phyloP scores from a whole-genome alignment of 2,329 filamentous ascomycete genomes.

The Cryphonectria carpinicola region DNA sequence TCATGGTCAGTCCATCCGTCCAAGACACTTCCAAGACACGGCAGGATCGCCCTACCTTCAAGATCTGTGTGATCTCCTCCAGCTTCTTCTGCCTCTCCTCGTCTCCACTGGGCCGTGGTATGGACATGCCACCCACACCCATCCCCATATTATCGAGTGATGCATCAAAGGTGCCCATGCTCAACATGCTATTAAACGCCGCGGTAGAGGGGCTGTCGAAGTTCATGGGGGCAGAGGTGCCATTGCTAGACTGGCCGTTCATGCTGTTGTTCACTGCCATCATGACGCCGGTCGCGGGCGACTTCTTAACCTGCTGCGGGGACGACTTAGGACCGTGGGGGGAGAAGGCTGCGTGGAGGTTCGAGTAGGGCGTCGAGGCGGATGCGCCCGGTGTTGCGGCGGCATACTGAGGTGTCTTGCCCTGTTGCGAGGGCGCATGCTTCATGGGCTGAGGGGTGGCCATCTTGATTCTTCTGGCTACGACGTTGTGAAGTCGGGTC shows the following conservation, averaged over 20 bases:
- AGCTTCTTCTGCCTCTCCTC: conserved; percentile 60
- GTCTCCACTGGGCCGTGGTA: conserved; percentile 48
- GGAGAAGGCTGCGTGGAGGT: conserved; percentile 58
- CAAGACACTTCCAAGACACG: conserved; percentile 34
- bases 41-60: conserved; percentile 46
- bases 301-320: conserved; percentile 67
- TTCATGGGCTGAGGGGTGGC: conserved; percentile 57
- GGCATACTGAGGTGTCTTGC: conserved; percentile 55
- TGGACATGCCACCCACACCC: conserved; percentile 48
- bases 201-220: conserved; percentile 69
- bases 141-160: conserved; percentile 55
- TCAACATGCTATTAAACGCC: conserved; percentile 61
- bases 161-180: conserved; percentile 56
- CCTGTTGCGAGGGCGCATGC: conserved; percentile 54
- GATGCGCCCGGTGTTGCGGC: conserved; percentile 68
- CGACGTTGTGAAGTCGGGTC: neutral
- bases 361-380: conserved; percentile 66
- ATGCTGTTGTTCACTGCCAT: conserved; percentile 38
- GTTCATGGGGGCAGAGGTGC: conserved; percentile 42
- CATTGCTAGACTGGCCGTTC: conserved; percentile 18
- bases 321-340: conserved; percentile 62
- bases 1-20: conserved; percentile 32
- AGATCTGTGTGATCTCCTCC: conserved; percentile 53
- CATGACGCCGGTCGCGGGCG: conserved; percentile 58
- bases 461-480: conserved; percentile 39